Evolutionary conservation across 108 stramenopile species (phyloP), one percentile per base, ranked within the genome.

Genomic region (Nitzschia sp.): DNA sequence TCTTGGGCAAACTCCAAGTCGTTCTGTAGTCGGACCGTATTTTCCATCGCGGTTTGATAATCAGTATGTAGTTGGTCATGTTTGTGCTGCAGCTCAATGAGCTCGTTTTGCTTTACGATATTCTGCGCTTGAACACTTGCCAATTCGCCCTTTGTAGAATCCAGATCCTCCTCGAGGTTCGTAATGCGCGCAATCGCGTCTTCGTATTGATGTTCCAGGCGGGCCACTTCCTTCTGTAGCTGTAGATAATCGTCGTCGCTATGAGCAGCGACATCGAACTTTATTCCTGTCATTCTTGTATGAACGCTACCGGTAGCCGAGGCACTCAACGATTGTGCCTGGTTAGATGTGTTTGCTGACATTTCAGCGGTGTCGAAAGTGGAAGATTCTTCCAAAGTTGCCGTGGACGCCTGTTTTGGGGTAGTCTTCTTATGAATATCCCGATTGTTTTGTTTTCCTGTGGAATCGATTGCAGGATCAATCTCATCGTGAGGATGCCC

Each of bases 1-100:
- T n/a, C 54, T 19, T 45, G 22, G 5, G 62, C 27, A 28, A 41
- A 33, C 30, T 63, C 53, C 44, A 63, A 31, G 16, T 72, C 71
- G 23, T 22, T 53, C 32, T 63, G 47, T 19, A 72, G 54, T 2
- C n/a, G 17, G 6, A 41, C 9, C 1, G 23, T 19, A 36, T 23
- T 61, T 16, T 19, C n/a, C 11, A 4, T 2, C n/a, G 41, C 60
- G n/a, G 15, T 19, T 2, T 61, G n/a, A 34, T 25, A 45, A 6
- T 41, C 19, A 61, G 38, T 9, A n/a, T 61, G 19, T 8, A 61
- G 26, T 26, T 22, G 22, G 26, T 61, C 60, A 4, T 44, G 26
- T 23, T 61, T 41, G 4, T 1, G 2, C 13, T 25, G 31, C 1
- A 61, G 36, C 19, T 61, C 60, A 13, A 8, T 16, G 8, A 61